A percentile compares a stretch with the other conserved stretches of the same genome.
These are phyloP conservation scores for Neonectria punicea DNA, from an alignment of 2,329 filamentous ascomycete genomes.

Conservation along the genomic window DNA sequence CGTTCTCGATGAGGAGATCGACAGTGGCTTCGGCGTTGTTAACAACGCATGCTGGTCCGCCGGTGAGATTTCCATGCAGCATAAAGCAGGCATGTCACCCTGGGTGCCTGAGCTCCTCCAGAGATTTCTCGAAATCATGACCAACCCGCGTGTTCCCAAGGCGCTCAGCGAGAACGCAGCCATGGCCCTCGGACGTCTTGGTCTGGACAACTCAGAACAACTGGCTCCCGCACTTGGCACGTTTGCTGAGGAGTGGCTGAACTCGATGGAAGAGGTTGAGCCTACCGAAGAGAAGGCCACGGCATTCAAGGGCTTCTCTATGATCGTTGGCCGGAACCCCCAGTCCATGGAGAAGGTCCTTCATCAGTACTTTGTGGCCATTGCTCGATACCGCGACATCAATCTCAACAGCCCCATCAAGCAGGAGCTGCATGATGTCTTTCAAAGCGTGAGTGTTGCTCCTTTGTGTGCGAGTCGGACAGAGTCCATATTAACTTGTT, in stretches of 20 bases:
- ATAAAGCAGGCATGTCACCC: slow-evolving; percentile 78
- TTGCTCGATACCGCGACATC: slow-evolving; percentile 80
- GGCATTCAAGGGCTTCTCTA: slow-evolving; percentile 89
- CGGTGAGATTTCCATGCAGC: slow-evolving; percentile 88
- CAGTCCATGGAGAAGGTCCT: slow-evolving; percentile 91
- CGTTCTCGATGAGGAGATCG: slow-evolving; percentile 81
- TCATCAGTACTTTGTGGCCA: slow-evolving; percentile 82
- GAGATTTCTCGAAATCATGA: slow-evolving; percentile 83
- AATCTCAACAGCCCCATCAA: slow-evolving; percentile 69
- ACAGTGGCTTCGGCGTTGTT: slow-evolving; percentile 88
- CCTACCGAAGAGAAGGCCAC: slow-evolving; percentile 94
- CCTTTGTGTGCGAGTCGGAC: not conserved
- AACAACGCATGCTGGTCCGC: slow-evolving; percentile 99
- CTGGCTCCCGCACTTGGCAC: slow-evolving; percentile 82
- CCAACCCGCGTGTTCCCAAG: slow-evolving; percentile 84
- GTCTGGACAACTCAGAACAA: slow-evolving; percentile 78
- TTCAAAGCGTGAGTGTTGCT: slow-evolving; percentile 73
- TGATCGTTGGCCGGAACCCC: slow-evolving; percentile 86
- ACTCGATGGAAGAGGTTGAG: slow-evolving; percentile 83
- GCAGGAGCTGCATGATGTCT: slow-evolving; percentile 75
- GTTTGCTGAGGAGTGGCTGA: slow-evolving; percentile 85
- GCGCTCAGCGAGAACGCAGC: slow-evolving; percentile 94
- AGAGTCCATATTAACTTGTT: slow-evolving; percentile 13
- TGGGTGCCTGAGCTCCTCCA: slow-evolving; percentile 82
- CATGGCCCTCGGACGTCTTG: slow-evolving; percentile 89